Base-by-base conservation (phyloP, 352 stramenopile species). In the Phytopythium kandeliae region DNA sequence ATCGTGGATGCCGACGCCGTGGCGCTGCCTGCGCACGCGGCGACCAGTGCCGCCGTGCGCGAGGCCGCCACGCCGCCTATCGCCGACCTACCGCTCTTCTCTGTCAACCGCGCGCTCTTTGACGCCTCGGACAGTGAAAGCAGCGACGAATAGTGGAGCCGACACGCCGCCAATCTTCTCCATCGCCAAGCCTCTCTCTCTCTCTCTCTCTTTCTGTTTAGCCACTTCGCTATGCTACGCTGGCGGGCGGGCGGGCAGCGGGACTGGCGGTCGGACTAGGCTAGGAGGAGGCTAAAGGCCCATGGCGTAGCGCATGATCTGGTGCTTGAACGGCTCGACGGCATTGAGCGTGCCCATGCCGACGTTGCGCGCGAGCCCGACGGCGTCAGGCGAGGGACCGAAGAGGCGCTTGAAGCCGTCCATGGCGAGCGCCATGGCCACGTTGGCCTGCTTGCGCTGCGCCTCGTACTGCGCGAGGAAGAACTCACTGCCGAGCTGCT, bases 361-460 rank as follows among this genome's bases (percentile, higher is more conserved):
- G 38, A 94, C 71, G 71, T 91, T 92, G 47, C 85, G 77, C 46
- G 80, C 83, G 44, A 89, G 75, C 35, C 71, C 74, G 16, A 93
- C 62, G 0, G 79, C 73, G 46, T 91, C 78, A 0, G 83, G 79
- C 3, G 71, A 67, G 21, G 79, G 78, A 42, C 84, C 84, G 54
- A 94, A 96, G 44, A 96, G 69, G 12, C 82, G 78, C 79, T 96
- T 96, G 69, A 96, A 94, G 48, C 80, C 81, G 62, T 96, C 85
- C 74, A 96, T 91, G 36, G 82, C 79, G 48, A 92, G 44, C 55
- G 79, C 73, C 82, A 94, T 96, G 30, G 65, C 76, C 34, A 92
- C 67, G 61, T 93, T 93, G 10, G 79, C 69, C 58, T 77, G 77
- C 73, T 92, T 91, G 57, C 90, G 74, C 57, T 96, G 84, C 45